A percentile compares a stretch with the other conserved stretches of the same genome.
Evolutionary conservation across 2,329 filamentous ascomycete genomes (phyloP).

Genomic region (Aureobasidium sp.): DNA sequence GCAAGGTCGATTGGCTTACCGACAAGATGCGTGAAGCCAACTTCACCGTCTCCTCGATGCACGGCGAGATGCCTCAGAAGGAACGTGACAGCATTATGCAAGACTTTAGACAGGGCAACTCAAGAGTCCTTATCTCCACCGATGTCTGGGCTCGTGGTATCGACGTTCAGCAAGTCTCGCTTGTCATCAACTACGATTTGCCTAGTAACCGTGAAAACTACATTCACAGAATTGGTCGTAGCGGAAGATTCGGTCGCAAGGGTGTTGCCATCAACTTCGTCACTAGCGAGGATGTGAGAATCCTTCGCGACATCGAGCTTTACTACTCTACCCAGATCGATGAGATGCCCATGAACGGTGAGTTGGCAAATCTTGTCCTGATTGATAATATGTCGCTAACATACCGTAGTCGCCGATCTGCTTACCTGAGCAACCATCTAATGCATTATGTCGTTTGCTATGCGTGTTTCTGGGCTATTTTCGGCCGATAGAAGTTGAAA

Average conservation of each 20-base stretch:
- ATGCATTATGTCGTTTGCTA: background rate
- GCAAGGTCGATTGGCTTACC: constrained; percentile 98
- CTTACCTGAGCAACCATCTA: constrained; percentile 24
- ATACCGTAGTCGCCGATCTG: constrained; percentile 26
- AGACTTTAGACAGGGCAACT: constrained; percentile 95
- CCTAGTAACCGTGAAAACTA: constrained; percentile 99
- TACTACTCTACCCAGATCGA: constrained; percentile 97
- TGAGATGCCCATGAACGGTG: constrained; percentile 90
- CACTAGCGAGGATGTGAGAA: constrained; percentile 94
- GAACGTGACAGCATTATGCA: constrained; percentile 99
- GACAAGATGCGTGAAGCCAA: constrained; percentile 99
- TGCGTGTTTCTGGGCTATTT: background rate
- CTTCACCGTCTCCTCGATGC: constrained; percentile 98
- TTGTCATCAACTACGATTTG: constrained; percentile 99
- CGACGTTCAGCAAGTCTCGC: constrained; percentile 94
- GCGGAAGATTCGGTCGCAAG: constrained; percentile 92
- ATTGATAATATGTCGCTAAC: background rate
- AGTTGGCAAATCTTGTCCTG: background rate
- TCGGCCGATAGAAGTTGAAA: background rate
- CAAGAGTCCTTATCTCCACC: constrained; percentile 90
- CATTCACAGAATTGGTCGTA: constrained; percentile 95
- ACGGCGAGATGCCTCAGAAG: constrained; percentile 98
- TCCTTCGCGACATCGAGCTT: constrained; percentile 92
- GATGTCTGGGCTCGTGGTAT: constrained; percentile 98
- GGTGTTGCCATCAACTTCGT: constrained; percentile 99